Evolutionary conservation across 108 stramenopile genomes (phyloP), one percentile per base, ranked within the genome.

Genomic region (Fragilariopsis cylindrus): DNA sequence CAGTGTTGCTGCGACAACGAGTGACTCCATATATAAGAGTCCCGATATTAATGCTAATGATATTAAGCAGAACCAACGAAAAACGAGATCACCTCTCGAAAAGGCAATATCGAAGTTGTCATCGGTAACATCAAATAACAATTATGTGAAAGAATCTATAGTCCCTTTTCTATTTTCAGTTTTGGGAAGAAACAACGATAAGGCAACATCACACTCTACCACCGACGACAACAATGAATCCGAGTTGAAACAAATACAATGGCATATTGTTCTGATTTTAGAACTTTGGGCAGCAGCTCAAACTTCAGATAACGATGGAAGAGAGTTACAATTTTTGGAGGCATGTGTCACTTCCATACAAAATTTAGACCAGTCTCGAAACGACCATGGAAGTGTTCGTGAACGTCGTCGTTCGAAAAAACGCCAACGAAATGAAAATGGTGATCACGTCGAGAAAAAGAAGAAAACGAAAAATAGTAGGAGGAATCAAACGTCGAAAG

Each of bases 171-270:
- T 60, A 3, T 60, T 60, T 60, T 60, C 58, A 11, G 58, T 30
- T 5, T 0, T 60, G 12, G 18, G 41, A 18, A 60, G 39, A 39
- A 60, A 18, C 7, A 18, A 57, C 16, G 15, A n/a, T 11, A 53
- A 53, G 11, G 30, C 30, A 30, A 2, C 30, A 30, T 30, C 30
- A 9, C 13, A 52, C 2, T 52, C 13, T 52, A 52, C 50, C 3
- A 52, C 50, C 50, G 9, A 9, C 50, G 30, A 30, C 30, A 30
- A 30, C 30, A 30, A 30, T 44, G 43, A 7, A 7, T 11, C 5
- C 62, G 62, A 49, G 47, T 18, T 72, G 48, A 43, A 19, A 49
- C 72, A 62, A 47, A 72, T 72, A 7, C 47, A 72, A 62, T 72
- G 72, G 72, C 72, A 72, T 44, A 48, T 62, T 16, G 60, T 62